A percentile compares a stretch with the other conserved stretches of the same genome.
These are phyloP conservation scores for Kockovaella imperatae DNA, from an alignment of 768 basidiomycete genomes.

Conservation along the genomic window DNA sequence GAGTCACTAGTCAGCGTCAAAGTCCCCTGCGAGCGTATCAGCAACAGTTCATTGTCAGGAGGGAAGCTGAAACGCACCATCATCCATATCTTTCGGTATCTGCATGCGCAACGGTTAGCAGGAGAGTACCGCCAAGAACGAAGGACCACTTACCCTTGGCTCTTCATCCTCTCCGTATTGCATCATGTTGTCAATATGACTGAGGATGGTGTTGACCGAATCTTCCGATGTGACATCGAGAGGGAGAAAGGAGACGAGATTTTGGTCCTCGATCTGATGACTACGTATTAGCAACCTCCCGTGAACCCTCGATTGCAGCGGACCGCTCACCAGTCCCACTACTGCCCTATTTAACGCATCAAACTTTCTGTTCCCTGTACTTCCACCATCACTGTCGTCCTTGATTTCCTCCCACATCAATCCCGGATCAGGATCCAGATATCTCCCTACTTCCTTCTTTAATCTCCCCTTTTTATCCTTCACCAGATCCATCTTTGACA, in stretches of 20 bases:
- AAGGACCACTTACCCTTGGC: slow-evolving; percentile 67
- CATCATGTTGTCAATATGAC: slow-evolving; percentile 96
- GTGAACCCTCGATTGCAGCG: not conserved
- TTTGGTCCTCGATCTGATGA: slow-evolving; percentile 90
- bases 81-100: slow-evolving; percentile 86
- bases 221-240: slow-evolving; percentile 84
- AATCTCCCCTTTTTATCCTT: slow-evolving; percentile 52
- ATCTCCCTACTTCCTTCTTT: slow-evolving; percentile 76
- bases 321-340: slow-evolving; percentile 69
- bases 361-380: slow-evolving; percentile 76
- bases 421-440: slow-evolving; percentile 90
- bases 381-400: no score
- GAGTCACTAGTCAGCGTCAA: slow-evolving; percentile 17
- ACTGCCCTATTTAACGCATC: slow-evolving; percentile 91
- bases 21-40: slow-evolving; percentile 20
- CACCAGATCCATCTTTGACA: slow-evolving; percentile 99
- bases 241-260: slow-evolving; percentile 91
- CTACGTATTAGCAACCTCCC: not conserved
- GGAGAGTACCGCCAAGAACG: not conserved
- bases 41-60: slow-evolving; percentile 2
- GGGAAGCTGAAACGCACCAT: slow-evolving; percentile 46
- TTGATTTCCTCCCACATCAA: slow-evolving; percentile 56
- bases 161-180: slow-evolving; percentile 99
- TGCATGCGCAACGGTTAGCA: slow-evolving; percentile 14
- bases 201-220: slow-evolving; percentile 79